Conservation (phyloP, 1,139 yeast genomes). For the Blastobotrys arbuscula region DNA sequence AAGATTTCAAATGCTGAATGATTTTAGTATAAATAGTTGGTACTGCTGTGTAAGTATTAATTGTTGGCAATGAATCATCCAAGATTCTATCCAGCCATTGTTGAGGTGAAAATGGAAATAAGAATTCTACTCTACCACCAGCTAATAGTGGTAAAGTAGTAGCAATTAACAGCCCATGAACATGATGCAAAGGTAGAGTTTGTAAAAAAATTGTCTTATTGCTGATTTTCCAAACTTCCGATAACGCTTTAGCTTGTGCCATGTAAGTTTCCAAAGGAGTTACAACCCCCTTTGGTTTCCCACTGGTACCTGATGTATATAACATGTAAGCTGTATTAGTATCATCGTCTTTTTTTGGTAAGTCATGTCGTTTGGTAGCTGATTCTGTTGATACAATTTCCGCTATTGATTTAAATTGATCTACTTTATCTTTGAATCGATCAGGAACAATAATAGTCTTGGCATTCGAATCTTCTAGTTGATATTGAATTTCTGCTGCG, state of each 20-base stretch:
- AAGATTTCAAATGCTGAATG: constrained; percentile 23
- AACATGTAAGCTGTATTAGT: constrained; percentile 31
- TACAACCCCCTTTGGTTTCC: constrained; percentile 37
- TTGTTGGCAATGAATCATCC: constrained; percentile 25
- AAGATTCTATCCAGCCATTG: constrained; percentile 26
- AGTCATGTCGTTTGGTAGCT: background rate
- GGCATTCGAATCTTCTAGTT: constrained; percentile 31
- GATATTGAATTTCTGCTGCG: constrained; percentile 32
- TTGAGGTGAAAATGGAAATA: constrained; percentile 33
- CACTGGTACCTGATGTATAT: constrained; percentile 38
- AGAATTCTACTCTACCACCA: constrained; percentile 35
- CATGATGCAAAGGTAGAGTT: constrained; percentile 36
- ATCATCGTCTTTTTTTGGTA: background rate
- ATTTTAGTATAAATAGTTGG: constrained; percentile 36
- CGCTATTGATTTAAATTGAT: constrained; percentile 18
- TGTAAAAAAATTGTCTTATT: constrained; percentile 31
- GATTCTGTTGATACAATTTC: constrained; percentile 1
- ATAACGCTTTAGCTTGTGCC: constrained; percentile 34
- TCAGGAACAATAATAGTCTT: constrained; percentile 29
- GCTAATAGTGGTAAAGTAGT: constrained; percentile 33
- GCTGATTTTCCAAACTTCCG: constrained; percentile 33
- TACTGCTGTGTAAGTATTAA: constrained; percentile 36
- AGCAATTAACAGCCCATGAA: constrained; percentile 36
- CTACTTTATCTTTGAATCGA: constrained; percentile 28
- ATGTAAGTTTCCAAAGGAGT: constrained; percentile 33